These are phyloP conservation scores for Trichoderma sp. DNA, from an alignment of 2,329 filamentous ascomycete species.

Conservation along the genomic window DNA sequence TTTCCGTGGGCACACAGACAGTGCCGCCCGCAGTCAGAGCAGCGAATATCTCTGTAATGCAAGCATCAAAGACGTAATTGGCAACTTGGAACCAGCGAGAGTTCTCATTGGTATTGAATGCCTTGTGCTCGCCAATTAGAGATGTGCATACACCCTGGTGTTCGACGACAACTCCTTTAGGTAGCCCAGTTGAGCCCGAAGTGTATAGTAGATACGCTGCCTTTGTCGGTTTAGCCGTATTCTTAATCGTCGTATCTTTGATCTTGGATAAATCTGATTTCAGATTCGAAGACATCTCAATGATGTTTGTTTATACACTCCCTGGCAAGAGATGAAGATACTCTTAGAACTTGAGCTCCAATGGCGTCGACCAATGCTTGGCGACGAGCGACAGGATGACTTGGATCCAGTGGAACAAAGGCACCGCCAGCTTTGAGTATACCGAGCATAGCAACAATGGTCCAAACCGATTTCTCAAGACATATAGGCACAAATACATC, in stretches of 20 bases:
- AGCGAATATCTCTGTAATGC: constrained; percentile 21
- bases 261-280: background rate
- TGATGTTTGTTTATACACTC: background rate
- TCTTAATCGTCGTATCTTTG: background rate
- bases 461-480: constrained; percentile 40
- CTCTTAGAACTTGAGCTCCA: constrained; percentile 10
- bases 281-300: background rate
- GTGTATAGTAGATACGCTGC: constrained; percentile 16
- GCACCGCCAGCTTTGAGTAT: constrained; percentile 38
- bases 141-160: constrained; percentile 12
- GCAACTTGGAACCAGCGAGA: constrained; percentile 25
- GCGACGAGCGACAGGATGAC: constrained; percentile 3
- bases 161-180: constrained; percentile 12
- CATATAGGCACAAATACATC: constrained; percentile 35
- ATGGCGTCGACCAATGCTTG: background rate
- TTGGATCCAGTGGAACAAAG: constrained; percentile 25
- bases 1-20: constrained; percentile 17
- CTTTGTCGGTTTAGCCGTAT: background rate
- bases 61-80: constrained; percentile 21
- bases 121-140: background rate
- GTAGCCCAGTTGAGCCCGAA: constrained; percentile 10
- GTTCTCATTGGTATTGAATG: background rate
- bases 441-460: constrained; percentile 35
- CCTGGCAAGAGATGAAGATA: background rate
- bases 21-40: background rate